Base-by-base conservation (phyloP, 805 yeast genomes). In the Ogataea methanolica region DNA sequence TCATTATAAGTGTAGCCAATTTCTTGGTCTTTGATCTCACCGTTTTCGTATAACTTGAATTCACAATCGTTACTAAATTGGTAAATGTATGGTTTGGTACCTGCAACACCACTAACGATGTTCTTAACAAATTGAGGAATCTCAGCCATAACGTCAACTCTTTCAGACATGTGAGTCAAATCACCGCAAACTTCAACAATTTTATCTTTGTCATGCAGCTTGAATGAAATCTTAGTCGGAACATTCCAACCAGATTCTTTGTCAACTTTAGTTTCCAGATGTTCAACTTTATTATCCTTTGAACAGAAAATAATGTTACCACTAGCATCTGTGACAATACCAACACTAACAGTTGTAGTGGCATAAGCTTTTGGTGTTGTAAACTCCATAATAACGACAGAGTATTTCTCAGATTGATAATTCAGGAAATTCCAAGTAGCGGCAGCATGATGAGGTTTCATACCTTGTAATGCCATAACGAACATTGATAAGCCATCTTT, bases 361-460 rank as follows among this genome's bases (percentile, higher is more conserved):
- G 87, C 96, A 67, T 94, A 94, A 1, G 96, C 83, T 48, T 72
- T 82, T 29, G 99, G 99, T 8, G 99, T 94, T 40, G 91, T 86
- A 72, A 88, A 94, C 68, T 94, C 97, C 97, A 94, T 94, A 55
- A 87, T 78, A 16, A 90, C 82, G 11, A 88, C 96, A 34, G 92
- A 74, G 57, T 77, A 74, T 36, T 81, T 71, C 44, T 81, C 76
- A 17, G 94, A 85, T 64, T 88, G 96, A 76, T 87, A 92, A 69
- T 88, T 85, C 52, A 88, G 69, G 65, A 94, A 94, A 70, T 92
- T 94, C 99, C 99, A 94, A 21, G 89, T 71, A 51, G 96, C 88
- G 47, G 99, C 99, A 34, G 97, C 97, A 69, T 94, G 99, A 68
- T 94, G 97, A 8, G 99, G 99, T 69, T 94, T 94, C 98, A 94